Evolutionary conservation across 2,329 filamentous ascomycete species (phyloP).

Genomic region (Paecilomyces sp.): DNA sequence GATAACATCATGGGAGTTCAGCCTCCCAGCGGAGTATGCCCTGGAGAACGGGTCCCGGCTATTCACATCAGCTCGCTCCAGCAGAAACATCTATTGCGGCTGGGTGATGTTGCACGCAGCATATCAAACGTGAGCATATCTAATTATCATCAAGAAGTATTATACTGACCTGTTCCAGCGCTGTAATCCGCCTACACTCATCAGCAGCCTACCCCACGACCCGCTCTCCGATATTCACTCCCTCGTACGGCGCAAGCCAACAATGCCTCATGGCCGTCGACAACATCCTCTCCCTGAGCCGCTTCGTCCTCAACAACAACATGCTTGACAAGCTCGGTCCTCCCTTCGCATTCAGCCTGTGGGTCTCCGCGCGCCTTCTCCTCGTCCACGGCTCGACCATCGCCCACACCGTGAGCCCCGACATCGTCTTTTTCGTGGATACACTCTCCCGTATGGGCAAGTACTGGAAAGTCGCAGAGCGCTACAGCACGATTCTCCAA

Average conservation of each 20-base stretch:
- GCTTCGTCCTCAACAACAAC: slow-evolving; percentile 67
- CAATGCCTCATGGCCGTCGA: slow-evolving; percentile 77
- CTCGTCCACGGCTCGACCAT: slow-evolving; percentile 88
- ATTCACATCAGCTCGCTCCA: slow-evolving; percentile 58
- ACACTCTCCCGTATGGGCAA: slow-evolving; percentile 72
- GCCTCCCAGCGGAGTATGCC: slow-evolving; percentile 73
- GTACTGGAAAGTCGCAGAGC: slow-evolving; percentile 77
- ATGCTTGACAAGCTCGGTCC: slow-evolving; percentile 77
- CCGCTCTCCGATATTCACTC: slow-evolving; percentile 79
- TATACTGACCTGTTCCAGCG: slow-evolving; percentile 32
- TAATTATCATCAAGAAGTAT: background rate
- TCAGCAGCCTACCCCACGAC: slow-evolving; percentile 90
- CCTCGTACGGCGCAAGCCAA: slow-evolving; percentile 78
- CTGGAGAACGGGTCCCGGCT: slow-evolving; percentile 66
- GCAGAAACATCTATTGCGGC: slow-evolving; percentile 67
- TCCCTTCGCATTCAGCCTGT: slow-evolving; percentile 85
- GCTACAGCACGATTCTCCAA: slow-evolving; percentile 72
- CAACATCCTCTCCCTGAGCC: slow-evolving; percentile 69
- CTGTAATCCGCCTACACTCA: slow-evolving; percentile 83
- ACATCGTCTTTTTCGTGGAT: slow-evolving; percentile 75
- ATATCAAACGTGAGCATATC: slow-evolving; percentile 63
- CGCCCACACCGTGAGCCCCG: slow-evolving; percentile 71
- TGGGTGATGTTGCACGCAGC: slow-evolving; percentile 90
- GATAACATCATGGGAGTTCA: slow-evolving; percentile 75
- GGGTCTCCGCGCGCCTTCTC: slow-evolving; percentile 81